Base-by-base conservation (phyloP, 2,329 filamentous ascomycete genomes). In the Clonostachys chloroleuca region DNA sequence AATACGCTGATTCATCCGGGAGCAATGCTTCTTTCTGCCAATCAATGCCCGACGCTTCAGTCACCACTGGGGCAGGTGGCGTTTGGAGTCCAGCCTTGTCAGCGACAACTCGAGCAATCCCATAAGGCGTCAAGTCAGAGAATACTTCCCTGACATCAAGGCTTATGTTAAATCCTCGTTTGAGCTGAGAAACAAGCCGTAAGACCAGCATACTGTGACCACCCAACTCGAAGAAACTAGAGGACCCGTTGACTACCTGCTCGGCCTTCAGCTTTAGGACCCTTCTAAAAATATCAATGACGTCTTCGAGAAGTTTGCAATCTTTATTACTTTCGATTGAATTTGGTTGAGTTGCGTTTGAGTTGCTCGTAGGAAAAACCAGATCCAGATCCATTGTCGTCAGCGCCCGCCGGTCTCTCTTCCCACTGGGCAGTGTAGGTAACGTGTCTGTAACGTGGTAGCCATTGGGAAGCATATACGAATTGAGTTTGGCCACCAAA, bases 381-480 rank as follows among this genome's bases (percentile, higher is more conserved):
- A 39, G 36, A n/a, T 39, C 17, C 6, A 39, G 36, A n/a, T 44
- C 33, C 37, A 52, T 46, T 39, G 41, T 47, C 14, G 52, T 50
- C 12, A 58, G 51, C 35, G 51, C 48, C 14, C 52, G 49, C 8
- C 56, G 52, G 24, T 58, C 52, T 34, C 56, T 52, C 48, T 58
- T 58, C 34, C 56, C 56, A 24, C 56, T 54, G 18, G 56, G 52
- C 3, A 54, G 57, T 20, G 50, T 49, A 2, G 56, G 56, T 5
- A 58, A 47, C 35, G 50, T 50, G 12, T 47, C 37, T n/a, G 56
- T 40, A 30, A 52, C 51, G 13, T 56, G 51, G 35, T 59, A 59
- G 34, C 53, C 54, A 33, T 52, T 54, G 12, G 56, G 56, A 12
- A 59, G 53, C 56, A 59, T 59, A 49, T 59, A 58, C 34, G 56